Evolutionary conservation across 305 asterid species (phyloP), one percentile per base, ranked within the genome.

Genomic region (Andrographis paniculata): DNA sequence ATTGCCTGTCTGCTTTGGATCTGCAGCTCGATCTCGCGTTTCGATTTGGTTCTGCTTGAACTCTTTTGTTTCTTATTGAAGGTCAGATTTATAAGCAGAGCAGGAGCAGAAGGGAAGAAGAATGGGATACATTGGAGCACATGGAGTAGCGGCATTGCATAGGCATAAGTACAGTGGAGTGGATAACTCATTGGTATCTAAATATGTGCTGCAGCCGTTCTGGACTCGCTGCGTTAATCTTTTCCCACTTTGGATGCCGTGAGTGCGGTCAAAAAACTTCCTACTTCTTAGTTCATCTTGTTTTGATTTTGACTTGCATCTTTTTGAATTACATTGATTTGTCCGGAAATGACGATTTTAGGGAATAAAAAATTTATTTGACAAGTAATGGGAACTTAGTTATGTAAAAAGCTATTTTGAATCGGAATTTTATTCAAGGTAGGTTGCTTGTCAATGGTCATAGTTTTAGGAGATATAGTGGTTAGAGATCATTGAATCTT

Each of bases 211-310:
- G 87, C 95, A 88, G 69, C 97, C 97, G 33, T 88, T 84, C 49
- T 88, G 97, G 97, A 61, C 73, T 21, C 84, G 87, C 50, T 88
- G 62, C 60, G 97, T 88, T 62, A 61, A 68, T 58, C 74, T 84
- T 64, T 88, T 88, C 72, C 97, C 97, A 22, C 94, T 88, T 58
- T 88, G 97, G 97, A 81, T 88, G 93, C 88, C 97, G 97, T 87
- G 74, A 79, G 87, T 66, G 55, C n/a, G n/a, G n/a, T n/a, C n/a
- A n/a, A n/a, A n/a, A n/a, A n/a, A n/a, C n/a, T n/a, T n/a, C n/a
- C n/a, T n/a, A n/a, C n/a, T n/a, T n/a, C n/a, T n/a, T n/a, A n/a
- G n/a, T n/a, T n/a, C n/a, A n/a, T n/a, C n/a, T n/a, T n/a, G n/a
- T n/a, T n/a, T n/a, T n/a, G n/a, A n/a, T n/a, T n/a, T n/a, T n/a